phyloP scores from a whole-genome alignment of 345 rosid genomes.

The Syzygium aromaticum region DNA sequence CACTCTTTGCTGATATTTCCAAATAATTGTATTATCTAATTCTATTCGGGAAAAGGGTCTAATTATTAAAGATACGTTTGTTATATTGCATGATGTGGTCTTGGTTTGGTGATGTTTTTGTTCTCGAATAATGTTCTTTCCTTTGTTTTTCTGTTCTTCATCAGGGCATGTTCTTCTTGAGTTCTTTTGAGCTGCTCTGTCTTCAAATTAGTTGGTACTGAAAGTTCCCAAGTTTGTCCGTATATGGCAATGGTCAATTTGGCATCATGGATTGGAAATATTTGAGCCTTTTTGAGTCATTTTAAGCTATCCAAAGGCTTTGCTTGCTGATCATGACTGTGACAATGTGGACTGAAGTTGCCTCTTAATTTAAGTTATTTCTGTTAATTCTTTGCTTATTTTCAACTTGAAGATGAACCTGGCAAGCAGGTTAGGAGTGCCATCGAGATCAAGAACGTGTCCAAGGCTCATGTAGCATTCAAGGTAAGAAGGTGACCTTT shows the following conservation, averaged over 20 bases:
- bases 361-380: not conserved
- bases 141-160: not conserved
- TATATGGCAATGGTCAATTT: not conserved
- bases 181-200: not conserved
- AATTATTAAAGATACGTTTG: not conserved
- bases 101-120: not conserved
- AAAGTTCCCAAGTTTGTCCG: not conserved
- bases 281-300: not conserved
- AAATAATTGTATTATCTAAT: not conserved
- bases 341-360: not conserved
- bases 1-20: not conserved
- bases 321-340: not conserved
- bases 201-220: not conserved
- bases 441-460: constrained; percentile 49
- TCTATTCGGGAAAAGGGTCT: not conserved
- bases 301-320: not conserved
- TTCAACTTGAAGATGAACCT: constrained; percentile 41
- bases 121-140: not conserved
- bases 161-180: not conserved
- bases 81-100: not conserved
- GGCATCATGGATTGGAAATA: not conserved
- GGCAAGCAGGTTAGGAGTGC: constrained; percentile 69
- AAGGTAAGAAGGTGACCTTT: constrained; percentile 31
- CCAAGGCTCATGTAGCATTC: constrained; percentile 64
- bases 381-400: not conserved